Evolutionary conservation across 257 asterid genomes (phyloP), one percentile per base, ranked within the genome.

Genomic region (Capsicum pubescens): DNA sequence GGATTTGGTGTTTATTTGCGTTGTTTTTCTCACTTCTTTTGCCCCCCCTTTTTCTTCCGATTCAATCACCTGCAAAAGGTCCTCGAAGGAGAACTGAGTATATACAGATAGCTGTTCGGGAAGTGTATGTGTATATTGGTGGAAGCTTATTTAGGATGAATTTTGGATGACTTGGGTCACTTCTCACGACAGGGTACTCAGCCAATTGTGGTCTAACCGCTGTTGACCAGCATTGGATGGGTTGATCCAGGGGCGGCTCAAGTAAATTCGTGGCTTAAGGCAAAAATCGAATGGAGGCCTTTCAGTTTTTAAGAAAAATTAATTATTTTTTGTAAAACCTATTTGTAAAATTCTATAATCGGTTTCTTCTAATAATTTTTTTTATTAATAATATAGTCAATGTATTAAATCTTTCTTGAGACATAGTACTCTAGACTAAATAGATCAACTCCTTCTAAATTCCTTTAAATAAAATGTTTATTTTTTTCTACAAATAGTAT

Each of bases 101-200:
- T 74, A 50, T 19, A 12, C 6, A 71, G 76, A 7, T 36, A 21
- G 36, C 50, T 36, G 76, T 68, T 36, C 76, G 36, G 8, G 42
- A 71, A 48, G 69, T 26, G 32, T 19, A 48, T 11, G 60, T 72
- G 10, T 76, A 76, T 50, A 26, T 76, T 76, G 60, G 63, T 26
- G 46, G 60, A 76, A 76, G n/a, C 81, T 76, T 19, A 74, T 21
- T 74, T 74, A 19, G 59, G 44, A 21, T 21, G 81, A 76, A 52
- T 76, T 76, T 76, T 26, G 19, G 52, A 50, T 76, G 79, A 42
- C 16, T 70, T 70, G 26, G 76, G 19, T 66, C 71, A 26, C 12
- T 44, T 11, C 77, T 39, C 26, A 76, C n/a, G 0, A 48, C 63
- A 52, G 61, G 61, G 50, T 76, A 21, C 46, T 7, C 2, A 8